phyloP scores from a whole-genome alignment of 1,139 yeast genomes.

The Kurtzmaniella quercitrusa region DNA sequence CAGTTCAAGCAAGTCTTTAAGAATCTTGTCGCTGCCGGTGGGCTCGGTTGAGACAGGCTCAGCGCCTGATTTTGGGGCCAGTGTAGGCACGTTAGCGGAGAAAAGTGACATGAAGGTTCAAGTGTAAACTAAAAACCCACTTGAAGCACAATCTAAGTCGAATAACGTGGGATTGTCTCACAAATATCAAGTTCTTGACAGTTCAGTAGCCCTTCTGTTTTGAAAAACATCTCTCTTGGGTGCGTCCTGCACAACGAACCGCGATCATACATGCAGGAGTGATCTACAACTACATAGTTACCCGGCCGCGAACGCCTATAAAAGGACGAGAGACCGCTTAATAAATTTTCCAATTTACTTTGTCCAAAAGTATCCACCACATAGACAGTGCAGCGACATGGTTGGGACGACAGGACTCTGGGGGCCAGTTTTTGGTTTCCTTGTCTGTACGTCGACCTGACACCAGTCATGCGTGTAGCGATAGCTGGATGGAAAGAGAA shows the following conservation, averaged over 20 bases:
- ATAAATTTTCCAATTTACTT: slow-evolving; percentile 23
- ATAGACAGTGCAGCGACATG: slow-evolving; percentile 47
- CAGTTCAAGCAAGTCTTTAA: slow-evolving; percentile 67
- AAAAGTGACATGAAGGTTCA: not conserved
- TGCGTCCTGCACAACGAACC: not conserved
- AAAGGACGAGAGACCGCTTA: slow-evolving; percentile 1
- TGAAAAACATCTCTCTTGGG: not conserved
- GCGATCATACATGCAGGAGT: too few relatives aligned
- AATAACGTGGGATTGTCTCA: not conserved
- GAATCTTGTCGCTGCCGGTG: slow-evolving; percentile 14
- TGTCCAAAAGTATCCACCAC: slow-evolving; percentile 55
- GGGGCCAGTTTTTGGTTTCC: slow-evolving; percentile 20
- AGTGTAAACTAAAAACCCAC: not conserved
- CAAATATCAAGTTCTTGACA: not conserved
- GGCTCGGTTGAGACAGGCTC: not conserved
- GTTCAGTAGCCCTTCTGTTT: not conserved
- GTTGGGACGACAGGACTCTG: slow-evolving; percentile 16
- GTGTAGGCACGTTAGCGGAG: not conserved
- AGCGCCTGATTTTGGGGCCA: not conserved
- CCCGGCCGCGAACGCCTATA: slow-evolving; percentile 5
- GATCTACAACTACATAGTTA: too few relatives aligned
- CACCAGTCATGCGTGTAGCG: slow-evolving; percentile 23
- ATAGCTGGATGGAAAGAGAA: slow-evolving; percentile 47
- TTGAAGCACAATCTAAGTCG: not conserved
- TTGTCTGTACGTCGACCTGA: slow-evolving; percentile 4